Conservation (phyloP, 257 asterid genomes). For the Solanum medicagineum region DNA sequence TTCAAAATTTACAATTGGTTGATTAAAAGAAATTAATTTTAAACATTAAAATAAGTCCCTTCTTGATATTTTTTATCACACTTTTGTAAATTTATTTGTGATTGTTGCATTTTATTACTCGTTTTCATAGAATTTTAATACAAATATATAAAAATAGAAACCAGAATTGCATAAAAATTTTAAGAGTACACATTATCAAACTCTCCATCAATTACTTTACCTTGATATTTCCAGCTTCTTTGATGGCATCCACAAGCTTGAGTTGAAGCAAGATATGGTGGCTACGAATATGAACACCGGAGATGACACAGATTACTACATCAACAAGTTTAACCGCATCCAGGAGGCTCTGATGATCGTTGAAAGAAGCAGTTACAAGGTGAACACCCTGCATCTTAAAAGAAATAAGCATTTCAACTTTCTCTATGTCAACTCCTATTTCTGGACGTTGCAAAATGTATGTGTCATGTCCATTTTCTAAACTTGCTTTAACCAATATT, state of each 20-base stretch:
- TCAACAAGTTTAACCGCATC: conserved; percentile 68
- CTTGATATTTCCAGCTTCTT: conserved; percentile 81
- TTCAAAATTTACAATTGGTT: no score
- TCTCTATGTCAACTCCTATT: conserved; percentile 60
- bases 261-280: conserved; percentile 60
- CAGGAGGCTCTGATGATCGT: conserved; percentile 59
- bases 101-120: no score
- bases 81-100: no score
- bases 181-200: background rate
- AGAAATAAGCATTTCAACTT: conserved; percentile 41
- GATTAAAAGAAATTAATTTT: no score
- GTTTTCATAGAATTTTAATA: no score
- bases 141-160: no score
- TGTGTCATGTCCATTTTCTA: conserved; percentile 60
- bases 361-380: conserved; percentile 52
- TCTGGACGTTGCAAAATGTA: conserved; percentile 54
- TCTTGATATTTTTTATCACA: no score
- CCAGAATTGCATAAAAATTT: background rate
- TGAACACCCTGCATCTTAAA: conserved; percentile 61
- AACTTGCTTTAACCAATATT: conserved; percentile 60
- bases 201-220: background rate
- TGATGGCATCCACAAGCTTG: conserved; percentile 64
- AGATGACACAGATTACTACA: conserved; percentile 67
- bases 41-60: no score
- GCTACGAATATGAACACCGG: conserved; percentile 73